These are phyloP conservation scores for Talaromyces trachyspermus DNA, from an alignment of 495 filamentous ascomycete genomes.

Conservation along the genomic window DNA sequence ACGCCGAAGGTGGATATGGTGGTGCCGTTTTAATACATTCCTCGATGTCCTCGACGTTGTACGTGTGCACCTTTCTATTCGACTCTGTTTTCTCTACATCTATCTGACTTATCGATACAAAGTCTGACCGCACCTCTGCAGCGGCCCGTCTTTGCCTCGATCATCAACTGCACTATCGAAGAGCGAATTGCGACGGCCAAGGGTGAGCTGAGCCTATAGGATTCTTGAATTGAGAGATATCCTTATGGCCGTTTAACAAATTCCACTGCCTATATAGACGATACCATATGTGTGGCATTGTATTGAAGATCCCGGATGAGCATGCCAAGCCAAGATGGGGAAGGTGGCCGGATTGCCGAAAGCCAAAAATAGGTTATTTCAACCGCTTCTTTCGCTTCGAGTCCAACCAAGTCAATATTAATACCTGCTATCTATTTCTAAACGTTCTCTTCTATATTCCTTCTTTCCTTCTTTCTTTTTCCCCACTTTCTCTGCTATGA, in stretches of 20 bases:
- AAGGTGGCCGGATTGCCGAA: no score
- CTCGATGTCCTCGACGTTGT: slow-evolving; percentile 51
- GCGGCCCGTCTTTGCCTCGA: slow-evolving; percentile 48
- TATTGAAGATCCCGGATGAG: no score
- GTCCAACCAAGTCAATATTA: no score
- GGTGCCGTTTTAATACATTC: slow-evolving; percentile 42
- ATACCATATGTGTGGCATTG: no score
- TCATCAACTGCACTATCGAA: slow-evolving; percentile 58
- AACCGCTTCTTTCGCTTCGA: no score
- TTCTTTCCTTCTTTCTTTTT: no score
- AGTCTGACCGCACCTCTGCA: slow-evolving; percentile 33
- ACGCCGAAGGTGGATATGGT: slow-evolving; percentile 30
- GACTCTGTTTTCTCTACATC: not conserved
- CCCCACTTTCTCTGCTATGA: no score
- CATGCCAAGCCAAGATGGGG: no score
- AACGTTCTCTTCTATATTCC: no score
- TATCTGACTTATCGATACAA: not conserved
- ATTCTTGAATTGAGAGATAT: slow-evolving; percentile 40
- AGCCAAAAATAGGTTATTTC: no score
- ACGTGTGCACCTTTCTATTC: not conserved
- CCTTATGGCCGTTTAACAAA: slow-evolving; percentile 1
- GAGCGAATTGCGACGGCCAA: slow-evolving; percentile 49
- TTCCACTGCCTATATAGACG: not conserved
- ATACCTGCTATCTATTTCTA: no score
- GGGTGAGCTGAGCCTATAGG: slow-evolving; percentile 45